Percentiles rank a stretch among this genome's conserved stretches.
Evolutionary conservation across 805 yeast genomes (phyloP).

Genomic region (Cyberlindnera americana): DNA sequence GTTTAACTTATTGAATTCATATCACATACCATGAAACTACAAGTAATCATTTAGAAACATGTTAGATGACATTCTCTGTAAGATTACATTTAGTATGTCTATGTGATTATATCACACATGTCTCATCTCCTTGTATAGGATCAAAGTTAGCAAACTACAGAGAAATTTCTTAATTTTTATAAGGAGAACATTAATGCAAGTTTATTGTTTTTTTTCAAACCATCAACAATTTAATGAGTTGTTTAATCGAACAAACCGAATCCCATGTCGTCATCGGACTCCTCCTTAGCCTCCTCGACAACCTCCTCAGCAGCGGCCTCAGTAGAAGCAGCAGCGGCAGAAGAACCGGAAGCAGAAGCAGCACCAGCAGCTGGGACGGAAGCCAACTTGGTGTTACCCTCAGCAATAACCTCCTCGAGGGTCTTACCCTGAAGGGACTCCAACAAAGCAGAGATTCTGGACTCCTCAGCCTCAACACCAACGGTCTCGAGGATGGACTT

Average conservation of each 20-base stretch:
- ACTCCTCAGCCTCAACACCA: constrained; percentile 77
- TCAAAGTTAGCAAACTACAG: too few species aligned
- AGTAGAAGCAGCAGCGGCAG: constrained; percentile 51
- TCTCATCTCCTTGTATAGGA: too few species aligned
- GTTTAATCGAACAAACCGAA: constrained; percentile 97
- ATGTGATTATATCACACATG: too few species aligned
- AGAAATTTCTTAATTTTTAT: too few species aligned
- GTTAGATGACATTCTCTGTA: too few species aligned
- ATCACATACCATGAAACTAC: too few species aligned
- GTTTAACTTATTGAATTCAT: too few species aligned
- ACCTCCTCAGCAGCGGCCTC: constrained; percentile 57
- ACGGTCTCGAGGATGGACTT: constrained; percentile 68
- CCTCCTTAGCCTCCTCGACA: constrained; percentile 51
- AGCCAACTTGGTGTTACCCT: constrained; percentile 77
- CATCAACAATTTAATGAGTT: constrained; percentile 1
- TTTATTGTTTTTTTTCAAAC: constrained; percentile 1
- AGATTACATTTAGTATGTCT: too few species aligned
- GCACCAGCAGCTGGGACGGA: constrained; percentile 83
- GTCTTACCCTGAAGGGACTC: constrained; percentile 78
- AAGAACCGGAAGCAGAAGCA: constrained; percentile 59
- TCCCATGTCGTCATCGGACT: constrained; percentile 79
- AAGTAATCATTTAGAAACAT: too few species aligned
- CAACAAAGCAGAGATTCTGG: constrained; percentile 67
- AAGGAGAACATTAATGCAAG: constrained; percentile 13
- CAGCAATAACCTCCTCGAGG: constrained; percentile 66